Percentiles rank a stretch among this genome's conserved stretches.
Evolutionary conservation across 2,329 filamentous ascomycete genomes (phyloP).

Genomic region (Colletotrichum coccodes): DNA sequence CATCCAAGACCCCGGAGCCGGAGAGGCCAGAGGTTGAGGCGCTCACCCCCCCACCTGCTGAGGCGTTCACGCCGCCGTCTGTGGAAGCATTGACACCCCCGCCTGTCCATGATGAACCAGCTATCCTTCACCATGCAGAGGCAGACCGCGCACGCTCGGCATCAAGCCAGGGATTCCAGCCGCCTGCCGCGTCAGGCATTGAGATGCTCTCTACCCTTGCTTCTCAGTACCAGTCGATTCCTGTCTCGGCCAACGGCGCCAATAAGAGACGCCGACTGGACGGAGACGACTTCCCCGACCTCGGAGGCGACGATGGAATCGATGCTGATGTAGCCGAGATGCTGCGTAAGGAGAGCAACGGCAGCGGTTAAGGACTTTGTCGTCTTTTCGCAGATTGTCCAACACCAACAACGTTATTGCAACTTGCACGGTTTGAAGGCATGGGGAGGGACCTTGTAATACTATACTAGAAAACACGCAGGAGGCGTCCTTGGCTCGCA

Average conservation of each 20-base stretch:
- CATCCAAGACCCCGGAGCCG: slow-evolving; percentile 56
- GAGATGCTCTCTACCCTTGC: slow-evolving; percentile 53
- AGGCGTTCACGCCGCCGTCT: slow-evolving; percentile 44
- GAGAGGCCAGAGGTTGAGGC: slow-evolving; percentile 86
- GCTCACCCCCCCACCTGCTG: slow-evolving; percentile 81
- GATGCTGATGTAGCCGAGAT: slow-evolving; percentile 68
- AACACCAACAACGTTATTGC: neutral
- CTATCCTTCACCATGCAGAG: slow-evolving; percentile 36
- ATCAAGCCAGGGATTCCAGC: slow-evolving; percentile 35
- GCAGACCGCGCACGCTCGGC: slow-evolving; percentile 25
- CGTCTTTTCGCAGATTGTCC: neutral
- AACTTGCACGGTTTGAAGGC: neutral
- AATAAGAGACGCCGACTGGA: slow-evolving; percentile 68
- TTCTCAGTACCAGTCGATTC: slow-evolving; percentile 59
- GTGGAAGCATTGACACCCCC: slow-evolving; percentile 38
- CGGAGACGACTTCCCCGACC: slow-evolving; percentile 61
- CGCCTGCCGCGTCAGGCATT: slow-evolving; percentile 43
- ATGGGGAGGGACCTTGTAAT: slow-evolving; percentile 2
- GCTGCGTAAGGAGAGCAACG: slow-evolving; percentile 54
- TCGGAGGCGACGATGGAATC: slow-evolving; percentile 65
- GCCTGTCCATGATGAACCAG: slow-evolving; percentile 33
- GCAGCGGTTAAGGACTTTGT: slow-evolving; percentile 6
- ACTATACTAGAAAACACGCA: neutral
- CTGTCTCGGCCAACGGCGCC: slow-evolving; percentile 61
- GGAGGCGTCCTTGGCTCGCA: neutral